A percentile compares a stretch with the other conserved stretches of the same genome.
phyloP scores from a whole-genome alignment of 1,284 basidiomycete genomes.

The Microbotryum intermedium region DNA sequence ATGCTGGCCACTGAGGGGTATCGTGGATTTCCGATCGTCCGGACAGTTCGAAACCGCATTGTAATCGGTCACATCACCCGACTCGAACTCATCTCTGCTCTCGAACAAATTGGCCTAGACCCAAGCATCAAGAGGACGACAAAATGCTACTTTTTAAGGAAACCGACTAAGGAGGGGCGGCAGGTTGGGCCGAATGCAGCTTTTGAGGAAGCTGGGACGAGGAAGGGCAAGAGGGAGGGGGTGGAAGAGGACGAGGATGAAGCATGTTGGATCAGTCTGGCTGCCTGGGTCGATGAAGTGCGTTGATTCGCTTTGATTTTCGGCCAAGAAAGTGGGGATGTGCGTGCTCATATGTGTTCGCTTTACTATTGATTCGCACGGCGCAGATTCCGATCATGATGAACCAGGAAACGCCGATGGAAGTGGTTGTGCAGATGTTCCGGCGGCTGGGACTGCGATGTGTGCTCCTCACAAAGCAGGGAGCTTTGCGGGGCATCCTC shows the following conservation, averaged over 20 bases:
- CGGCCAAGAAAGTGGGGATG: too few relatives aligned
- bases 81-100: conserved; percentile 54
- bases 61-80: conserved; percentile 85
- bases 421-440: conserved; percentile 34
- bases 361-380: background rate
- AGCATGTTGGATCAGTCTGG: conserved; percentile 18
- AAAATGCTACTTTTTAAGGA: too few relatives aligned
- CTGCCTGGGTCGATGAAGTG: conserved; percentile 31
- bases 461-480: conserved; percentile 21
- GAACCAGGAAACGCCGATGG: conserved; percentile 28
- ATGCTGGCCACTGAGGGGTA: conserved; percentile 45
- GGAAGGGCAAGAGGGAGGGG: background rate
- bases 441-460: conserved; percentile 28
- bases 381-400: conserved; percentile 28
- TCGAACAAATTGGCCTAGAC: too few relatives aligned
- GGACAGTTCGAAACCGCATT: conserved; percentile 45
- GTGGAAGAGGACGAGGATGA: background rate
- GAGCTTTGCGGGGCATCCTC: conserved; percentile 16
- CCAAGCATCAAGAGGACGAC: too few relatives aligned
- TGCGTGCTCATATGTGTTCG: background rate
- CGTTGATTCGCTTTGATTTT: background rate
- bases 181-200: background rate
- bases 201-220: background rate
- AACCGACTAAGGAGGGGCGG: too few relatives aligned
- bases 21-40: conserved; percentile 77